Evolutionary conservation across 768 basidiomycete species (phyloP).

Genomic region (Podaxis sp.): DNA sequence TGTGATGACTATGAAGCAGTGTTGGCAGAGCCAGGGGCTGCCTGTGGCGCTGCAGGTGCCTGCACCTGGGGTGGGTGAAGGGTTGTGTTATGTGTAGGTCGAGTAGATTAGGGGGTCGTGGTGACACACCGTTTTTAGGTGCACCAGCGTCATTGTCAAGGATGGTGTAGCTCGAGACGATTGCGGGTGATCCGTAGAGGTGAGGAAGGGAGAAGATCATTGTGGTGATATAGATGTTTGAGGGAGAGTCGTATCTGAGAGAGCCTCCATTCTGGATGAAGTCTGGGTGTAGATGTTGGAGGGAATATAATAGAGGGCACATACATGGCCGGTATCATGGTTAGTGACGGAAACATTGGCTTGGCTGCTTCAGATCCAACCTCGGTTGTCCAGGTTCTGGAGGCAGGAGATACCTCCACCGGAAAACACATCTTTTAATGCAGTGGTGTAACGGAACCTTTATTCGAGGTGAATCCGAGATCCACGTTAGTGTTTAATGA

Average conservation of each 20-base stretch:
- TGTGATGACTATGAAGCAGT: constrained; percentile 54
- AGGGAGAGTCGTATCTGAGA: constrained; percentile 57
- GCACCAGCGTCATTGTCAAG: constrained; percentile 52
- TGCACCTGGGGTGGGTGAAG: constrained; percentile 27
- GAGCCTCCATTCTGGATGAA: constrained; percentile 47
- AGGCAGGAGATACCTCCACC: constrained; percentile 50
- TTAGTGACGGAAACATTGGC: constrained; percentile 71
- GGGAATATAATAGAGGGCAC: constrained; percentile 6
- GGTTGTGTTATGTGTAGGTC: background rate
- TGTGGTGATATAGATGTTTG: constrained; percentile 61
- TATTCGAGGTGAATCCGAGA: background rate
- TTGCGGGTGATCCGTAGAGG: constrained; percentile 63
- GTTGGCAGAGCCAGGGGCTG: constrained; percentile 65
- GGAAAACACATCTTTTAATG: constrained; percentile 52
- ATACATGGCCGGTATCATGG: constrained; percentile 66
- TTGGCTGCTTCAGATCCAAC: constrained; percentile 52
- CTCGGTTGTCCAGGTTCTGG: constrained; percentile 50
- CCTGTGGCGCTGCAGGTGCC: constrained; percentile 52
- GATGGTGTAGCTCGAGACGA: constrained; percentile 62
- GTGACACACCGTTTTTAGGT: constrained; percentile 50
- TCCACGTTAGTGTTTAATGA: background rate
- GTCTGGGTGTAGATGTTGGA: background rate
- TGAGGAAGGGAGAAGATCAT: constrained; percentile 67
- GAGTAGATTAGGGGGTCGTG: background rate
- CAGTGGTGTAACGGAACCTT: constrained; percentile 62